Conservation (phyloP, 768 basidiomycete genomes). For the Termitomyces sp. region DNA sequence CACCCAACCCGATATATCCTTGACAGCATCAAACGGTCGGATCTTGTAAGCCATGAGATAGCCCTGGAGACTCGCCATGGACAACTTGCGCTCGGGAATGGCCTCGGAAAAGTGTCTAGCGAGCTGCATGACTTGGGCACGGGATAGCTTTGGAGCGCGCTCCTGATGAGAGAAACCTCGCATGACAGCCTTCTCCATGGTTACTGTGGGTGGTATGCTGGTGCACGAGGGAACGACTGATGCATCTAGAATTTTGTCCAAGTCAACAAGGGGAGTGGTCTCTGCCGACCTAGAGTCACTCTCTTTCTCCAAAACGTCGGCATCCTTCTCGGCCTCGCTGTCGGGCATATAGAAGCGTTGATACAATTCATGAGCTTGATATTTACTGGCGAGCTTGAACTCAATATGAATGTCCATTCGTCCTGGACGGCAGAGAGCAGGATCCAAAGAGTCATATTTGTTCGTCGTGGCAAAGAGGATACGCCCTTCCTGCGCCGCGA, state of each 20-base stretch:
- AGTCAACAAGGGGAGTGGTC: neutral
- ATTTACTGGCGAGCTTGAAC: constrained; percentile 67
- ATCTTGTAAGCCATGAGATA: constrained; percentile 69
- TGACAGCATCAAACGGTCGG: constrained; percentile 51
- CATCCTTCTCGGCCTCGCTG: constrained; percentile 17
- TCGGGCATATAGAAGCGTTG: constrained; percentile 61
- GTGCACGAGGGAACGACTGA: neutral
- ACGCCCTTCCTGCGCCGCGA: constrained; percentile 78
- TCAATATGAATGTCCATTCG: constrained; percentile 79
- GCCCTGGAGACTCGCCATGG: constrained; percentile 48
- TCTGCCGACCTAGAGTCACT: constrained; percentile 17
- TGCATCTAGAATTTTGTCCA: constrained; percentile 2
- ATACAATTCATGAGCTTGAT: constrained; percentile 64
- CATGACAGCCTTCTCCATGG: constrained; percentile 6
- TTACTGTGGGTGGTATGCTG: constrained; percentile 1
- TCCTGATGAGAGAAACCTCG: constrained; percentile 24
- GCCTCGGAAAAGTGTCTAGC: constrained; percentile 50
- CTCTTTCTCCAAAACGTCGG: constrained; percentile 7
- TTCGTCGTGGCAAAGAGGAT: constrained; percentile 79
- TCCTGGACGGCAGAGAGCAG: constrained; percentile 72
- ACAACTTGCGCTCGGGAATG: constrained; percentile 45
- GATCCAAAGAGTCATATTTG: constrained; percentile 62
- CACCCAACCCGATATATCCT: constrained; percentile 42
- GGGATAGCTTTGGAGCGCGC: constrained; percentile 37
- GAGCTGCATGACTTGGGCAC: constrained; percentile 34